Base-by-base conservation (phyloP, 352 stramenopile genomes). In the Pythium rishiriense region DNA sequence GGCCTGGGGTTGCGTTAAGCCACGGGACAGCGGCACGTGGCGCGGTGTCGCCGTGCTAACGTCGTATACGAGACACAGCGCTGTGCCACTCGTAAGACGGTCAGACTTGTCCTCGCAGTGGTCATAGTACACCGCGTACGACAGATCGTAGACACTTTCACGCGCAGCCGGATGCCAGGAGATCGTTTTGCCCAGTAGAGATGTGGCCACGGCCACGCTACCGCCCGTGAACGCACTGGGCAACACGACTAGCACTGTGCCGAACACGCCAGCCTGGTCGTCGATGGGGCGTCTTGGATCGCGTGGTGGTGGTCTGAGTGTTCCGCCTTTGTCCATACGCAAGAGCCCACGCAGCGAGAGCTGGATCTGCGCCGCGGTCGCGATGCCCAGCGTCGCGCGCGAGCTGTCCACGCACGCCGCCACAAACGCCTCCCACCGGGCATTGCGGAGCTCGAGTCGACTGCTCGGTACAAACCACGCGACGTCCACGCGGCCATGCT, bases 161-260 rank as follows among this genome's bases (percentile, higher is more conserved):
- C 46, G 46, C 25, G 25, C 24, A 0, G 10, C 25, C 0, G 46
- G 25, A 14, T 14, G 17, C 46, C 46, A 53, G 1, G 11, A 6
- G 0, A 21, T 21, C 17, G 4, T 39, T 26, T 53, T 24, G 0
- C 9, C n/a, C n/a, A n/a, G n/a, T n/a, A n/a, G n/a, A n/a, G n/a
- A n/a, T n/a, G n/a, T 8, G 39, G 35, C 41, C 9, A 53, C 42
- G 4, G 42, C 33, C 26, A 73, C 22, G n/a, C 70, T 58, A 7
- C 62, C 70, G 12, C 63, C 68, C 37, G 22, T 28, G 31, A 74
- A 65, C 14, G 28, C 21, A 14, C 67, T 51, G 9, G 75, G 75
- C 12, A 81, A 55, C 64, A 79, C 62, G 10, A 84, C 54, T 22
- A 84, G 46, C 12, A 84, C 47, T 2, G 75, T 81, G 3, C 70